Conservation (phyloP, 306 rosid genomes). For the Abrus precatorius region DNA sequence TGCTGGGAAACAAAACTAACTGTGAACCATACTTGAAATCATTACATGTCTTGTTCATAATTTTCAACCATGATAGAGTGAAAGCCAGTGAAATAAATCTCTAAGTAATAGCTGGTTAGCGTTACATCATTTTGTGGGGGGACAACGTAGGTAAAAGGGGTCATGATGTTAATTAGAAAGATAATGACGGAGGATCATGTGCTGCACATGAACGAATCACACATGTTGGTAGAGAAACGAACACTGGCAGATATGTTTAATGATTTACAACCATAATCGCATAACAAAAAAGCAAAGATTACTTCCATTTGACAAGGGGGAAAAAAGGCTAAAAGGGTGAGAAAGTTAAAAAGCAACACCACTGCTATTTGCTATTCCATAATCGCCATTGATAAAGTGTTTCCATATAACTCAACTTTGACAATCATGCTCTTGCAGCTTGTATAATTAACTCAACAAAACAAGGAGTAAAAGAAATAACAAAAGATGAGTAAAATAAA, state of each 20-base stretch:
- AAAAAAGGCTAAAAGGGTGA: slow-evolving; percentile 46
- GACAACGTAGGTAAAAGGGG: slow-evolving; percentile 53
- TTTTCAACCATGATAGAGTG: slow-evolving; percentile 40
- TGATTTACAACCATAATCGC: slow-evolving; percentile 56
- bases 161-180: slow-evolving; percentile 63
- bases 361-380: slow-evolving; percentile 62
- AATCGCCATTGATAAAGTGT: slow-evolving; percentile 61
- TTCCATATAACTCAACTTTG: slow-evolving; percentile 64
- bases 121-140: slow-evolving; percentile 47
- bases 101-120: slow-evolving; percentile 33
- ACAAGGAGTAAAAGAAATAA: slow-evolving; percentile 43
- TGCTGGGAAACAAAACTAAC: slow-evolving; percentile 15
- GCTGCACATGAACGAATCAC: slow-evolving; percentile 66
- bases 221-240: slow-evolving; percentile 50
- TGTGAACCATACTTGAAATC: slow-evolving; percentile 20
- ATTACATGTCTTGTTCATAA: slow-evolving; percentile 43
- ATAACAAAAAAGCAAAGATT: slow-evolving; percentile 60
- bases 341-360: slow-evolving; percentile 59
- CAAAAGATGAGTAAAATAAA: slow-evolving; percentile 5
- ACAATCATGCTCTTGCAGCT: slow-evolving; percentile 67
- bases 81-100: slow-evolving; percentile 45
- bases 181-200: slow-evolving; percentile 53
- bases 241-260: slow-evolving; percentile 53
- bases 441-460: slow-evolving; percentile 68
- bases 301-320: slow-evolving; percentile 62